Evolutionary conservation across 108 stramenopile species (phyloP).

Genomic region (Cyclotella kingstonii): DNA sequence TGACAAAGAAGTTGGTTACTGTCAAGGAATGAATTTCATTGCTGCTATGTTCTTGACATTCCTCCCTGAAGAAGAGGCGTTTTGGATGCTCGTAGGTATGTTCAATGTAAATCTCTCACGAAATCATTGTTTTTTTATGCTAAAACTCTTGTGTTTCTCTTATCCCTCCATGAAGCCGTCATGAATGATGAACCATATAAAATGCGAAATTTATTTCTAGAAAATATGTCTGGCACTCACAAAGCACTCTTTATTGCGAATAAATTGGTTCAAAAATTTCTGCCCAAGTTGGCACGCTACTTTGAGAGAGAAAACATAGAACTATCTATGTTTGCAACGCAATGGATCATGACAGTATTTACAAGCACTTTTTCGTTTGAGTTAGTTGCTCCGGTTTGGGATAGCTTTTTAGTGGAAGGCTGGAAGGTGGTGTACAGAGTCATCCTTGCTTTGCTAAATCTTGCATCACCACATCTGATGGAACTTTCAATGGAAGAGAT

Average conservation of each 20-base stretch:
- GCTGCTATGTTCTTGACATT: conserved; percentile 86
- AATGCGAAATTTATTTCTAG: conserved; percentile 69
- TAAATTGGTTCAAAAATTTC: conserved; percentile 70
- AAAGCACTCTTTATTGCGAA: conserved; percentile 85
- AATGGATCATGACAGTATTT: no score
- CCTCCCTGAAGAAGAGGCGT: conserved; percentile 76
- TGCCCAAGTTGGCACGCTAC: conserved; percentile 55
- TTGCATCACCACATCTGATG: no score
- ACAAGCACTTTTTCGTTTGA: no score
- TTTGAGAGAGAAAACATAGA: neutral
- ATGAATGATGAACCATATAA: conserved; percentile 75
- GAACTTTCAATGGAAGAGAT: no score
- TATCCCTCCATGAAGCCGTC: conserved; percentile 27
- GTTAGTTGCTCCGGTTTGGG: no score
- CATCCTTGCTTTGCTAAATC: conserved; percentile 82
- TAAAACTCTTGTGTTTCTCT: neutral
- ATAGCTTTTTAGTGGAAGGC: no score
- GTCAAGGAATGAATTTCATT: conserved; percentile 97
- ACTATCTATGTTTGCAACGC: no score
- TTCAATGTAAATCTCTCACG: neutral
- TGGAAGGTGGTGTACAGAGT: conserved; percentile 87
- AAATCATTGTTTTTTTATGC: neutral
- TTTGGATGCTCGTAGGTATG: conserved; percentile 76
- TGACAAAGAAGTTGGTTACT: conserved; percentile 90
- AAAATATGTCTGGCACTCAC: conserved; percentile 77